phyloP scores from a whole-genome alignment of 225 moss, liverwort and hornwort species.

The Asterella californica region DNA sequence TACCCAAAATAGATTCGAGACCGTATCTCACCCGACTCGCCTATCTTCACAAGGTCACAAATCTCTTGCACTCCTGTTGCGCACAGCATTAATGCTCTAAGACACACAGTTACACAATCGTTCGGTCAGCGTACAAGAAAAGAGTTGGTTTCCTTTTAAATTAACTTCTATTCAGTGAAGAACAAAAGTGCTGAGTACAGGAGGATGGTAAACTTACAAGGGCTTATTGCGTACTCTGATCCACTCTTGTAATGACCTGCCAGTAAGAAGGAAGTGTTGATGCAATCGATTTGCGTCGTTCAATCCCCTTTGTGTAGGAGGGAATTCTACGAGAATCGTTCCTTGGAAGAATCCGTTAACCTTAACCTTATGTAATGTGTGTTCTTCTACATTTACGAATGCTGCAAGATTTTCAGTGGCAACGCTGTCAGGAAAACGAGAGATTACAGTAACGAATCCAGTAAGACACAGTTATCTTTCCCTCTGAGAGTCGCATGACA shows the following conservation, averaged over 20 bases:
- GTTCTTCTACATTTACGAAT: conserved; percentile 12
- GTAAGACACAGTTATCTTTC: no score
- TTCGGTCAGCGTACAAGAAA: neutral
- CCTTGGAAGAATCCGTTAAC: conserved; percentile 25
- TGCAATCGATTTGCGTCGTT: conserved; percentile 43
- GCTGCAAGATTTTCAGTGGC: neutral
- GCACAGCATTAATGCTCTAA: conserved; percentile 21
- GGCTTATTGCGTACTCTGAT: conserved; percentile 24
- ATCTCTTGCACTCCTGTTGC: conserved; percentile 29
- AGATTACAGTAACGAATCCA: no score
- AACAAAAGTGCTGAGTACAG: neutral
- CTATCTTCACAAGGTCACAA: conserved; percentile 26
- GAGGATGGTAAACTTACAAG: conserved; percentile 20
- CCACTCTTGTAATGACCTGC: conserved; percentile 47
- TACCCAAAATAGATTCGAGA: conserved; percentile 36
- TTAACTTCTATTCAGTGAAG: neutral
- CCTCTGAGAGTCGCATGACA: no score
- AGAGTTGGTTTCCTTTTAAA: neutral
- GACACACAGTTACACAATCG: neutral
- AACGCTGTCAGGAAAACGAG: no score
- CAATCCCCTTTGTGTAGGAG: conserved; percentile 35
- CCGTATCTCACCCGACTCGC: conserved; percentile 16
- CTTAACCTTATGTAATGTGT: conserved; percentile 27
- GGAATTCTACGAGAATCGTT: conserved; percentile 39
- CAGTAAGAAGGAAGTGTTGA: conserved; percentile 32